These are phyloP conservation scores for Ustilago trichophora DNA, from an alignment of 1,284 basidiomycete species.

Conservation along the genomic window DNA sequence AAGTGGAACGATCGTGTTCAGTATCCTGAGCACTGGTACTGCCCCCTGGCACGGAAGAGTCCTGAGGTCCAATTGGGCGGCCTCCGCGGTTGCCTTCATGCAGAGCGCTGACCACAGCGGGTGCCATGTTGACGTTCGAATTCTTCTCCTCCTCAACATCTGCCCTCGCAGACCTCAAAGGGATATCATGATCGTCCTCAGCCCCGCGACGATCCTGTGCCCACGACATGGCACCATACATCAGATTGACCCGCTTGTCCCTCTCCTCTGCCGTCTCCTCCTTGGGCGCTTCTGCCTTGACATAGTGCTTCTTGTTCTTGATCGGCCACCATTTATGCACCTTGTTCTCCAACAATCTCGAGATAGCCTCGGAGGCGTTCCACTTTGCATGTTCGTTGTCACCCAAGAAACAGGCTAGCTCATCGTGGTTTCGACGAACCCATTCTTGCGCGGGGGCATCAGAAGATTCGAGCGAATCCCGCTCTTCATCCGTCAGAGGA, in stretches of 20 bases:
- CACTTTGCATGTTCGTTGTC: slow-evolving; percentile 42
- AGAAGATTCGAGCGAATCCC: slow-evolving; percentile 29
- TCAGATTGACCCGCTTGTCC: slow-evolving; percentile 31
- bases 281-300: slow-evolving; percentile 26
- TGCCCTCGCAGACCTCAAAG: slow-evolving; percentile 14
- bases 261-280: slow-evolving; percentile 42
- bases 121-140: neutral
- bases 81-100: slow-evolving; percentile 11
- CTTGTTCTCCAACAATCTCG: slow-evolving; percentile 40
- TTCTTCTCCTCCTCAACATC: neutral
- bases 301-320: slow-evolving; percentile 36
- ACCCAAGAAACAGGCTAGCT: slow-evolving; percentile 44
- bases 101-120: slow-evolving; percentile 15
- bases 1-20: neutral
- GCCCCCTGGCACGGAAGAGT: slow-evolving; percentile 31
- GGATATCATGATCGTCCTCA: slow-evolving; percentile 9
- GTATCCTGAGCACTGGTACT: slow-evolving; percentile 35
- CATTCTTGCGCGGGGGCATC: slow-evolving; percentile 54
- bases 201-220: slow-evolving; percentile 26
- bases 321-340: slow-evolving; percentile 38
- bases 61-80: slow-evolving; percentile 11
- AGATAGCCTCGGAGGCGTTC: slow-evolving; percentile 40
- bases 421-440: slow-evolving; percentile 47
- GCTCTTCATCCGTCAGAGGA: slow-evolving; percentile 50
- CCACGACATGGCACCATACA: slow-evolving; percentile 51